phyloP scores from a whole-genome alignment of 495 filamentous ascomycete species.

The Talaromyces adpressus region DNA sequence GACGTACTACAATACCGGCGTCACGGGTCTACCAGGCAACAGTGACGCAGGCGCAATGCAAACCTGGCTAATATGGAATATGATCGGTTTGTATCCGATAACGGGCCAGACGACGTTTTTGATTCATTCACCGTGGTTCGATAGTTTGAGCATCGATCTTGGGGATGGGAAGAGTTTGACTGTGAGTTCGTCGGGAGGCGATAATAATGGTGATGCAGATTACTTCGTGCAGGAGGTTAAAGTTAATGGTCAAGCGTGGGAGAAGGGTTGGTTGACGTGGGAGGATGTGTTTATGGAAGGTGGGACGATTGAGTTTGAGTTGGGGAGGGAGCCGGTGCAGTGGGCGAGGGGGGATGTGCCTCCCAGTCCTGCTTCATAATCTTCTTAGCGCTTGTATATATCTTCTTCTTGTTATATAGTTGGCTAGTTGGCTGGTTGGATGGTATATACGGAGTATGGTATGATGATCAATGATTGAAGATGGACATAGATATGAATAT shows the following conservation, averaged over 20 bases:
- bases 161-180: slow-evolving; percentile 35
- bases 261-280: slow-evolving; percentile 47
- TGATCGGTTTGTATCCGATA: slow-evolving; percentile 53
- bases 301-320: slow-evolving; percentile 46
- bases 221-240: slow-evolving; percentile 42
- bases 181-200: slow-evolving; percentile 38
- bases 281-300: slow-evolving; percentile 48
- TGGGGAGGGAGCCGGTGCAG: slow-evolving; percentile 33
- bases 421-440: no score
- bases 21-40: slow-evolving; percentile 47
- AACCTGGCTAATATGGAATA: slow-evolving; percentile 54
- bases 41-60: slow-evolving; percentile 55
- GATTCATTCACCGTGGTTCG: slow-evolving; percentile 50
- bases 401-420: not conserved
- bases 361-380: slow-evolving; percentile 42
- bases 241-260: slow-evolving; percentile 43
- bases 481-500: not conserved
- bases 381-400: not conserved
- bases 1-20: slow-evolving; percentile 26
- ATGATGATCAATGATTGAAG: not conserved
- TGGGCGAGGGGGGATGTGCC: slow-evolving; percentile 46
- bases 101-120: slow-evolving; percentile 50
- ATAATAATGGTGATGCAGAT: slow-evolving; percentile 29
- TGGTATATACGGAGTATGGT: not conserved
- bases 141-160: slow-evolving; percentile 40